Evolutionary conservation across 768 basidiomycete genomes (phyloP).

Genomic region (Lactarius trivialis): DNA sequence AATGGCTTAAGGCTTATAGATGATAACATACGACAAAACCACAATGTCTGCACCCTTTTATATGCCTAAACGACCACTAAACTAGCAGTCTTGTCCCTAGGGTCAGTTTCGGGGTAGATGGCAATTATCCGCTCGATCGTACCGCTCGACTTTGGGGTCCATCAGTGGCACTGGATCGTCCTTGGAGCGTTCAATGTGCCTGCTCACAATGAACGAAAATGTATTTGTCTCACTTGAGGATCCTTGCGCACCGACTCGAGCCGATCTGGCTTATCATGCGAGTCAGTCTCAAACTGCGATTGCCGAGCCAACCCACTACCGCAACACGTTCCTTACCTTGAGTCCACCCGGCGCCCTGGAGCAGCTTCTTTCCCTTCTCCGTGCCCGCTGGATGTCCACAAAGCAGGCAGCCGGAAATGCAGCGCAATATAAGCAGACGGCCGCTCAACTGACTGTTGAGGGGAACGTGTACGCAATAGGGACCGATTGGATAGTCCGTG

Average conservation of each 20-base stretch:
- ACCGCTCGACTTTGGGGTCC: slow-evolving; percentile 63
- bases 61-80: slow-evolving; percentile 14
- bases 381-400: slow-evolving; percentile 71
- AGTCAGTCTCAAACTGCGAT: slow-evolving; percentile 21
- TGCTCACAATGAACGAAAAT: slow-evolving; percentile 73
- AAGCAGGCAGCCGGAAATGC: slow-evolving; percentile 26
- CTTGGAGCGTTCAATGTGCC: slow-evolving; percentile 64
- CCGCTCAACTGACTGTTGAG: slow-evolving; percentile 64
- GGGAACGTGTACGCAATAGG: slow-evolving; percentile 72
- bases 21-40: slow-evolving; percentile 64
- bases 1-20: slow-evolving; percentile 60
- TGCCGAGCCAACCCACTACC: slow-evolving; percentile 48
- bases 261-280: slow-evolving; percentile 48
- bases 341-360: slow-evolving; percentile 70
- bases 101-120: slow-evolving; percentile 57
- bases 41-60: slow-evolving; percentile 43
- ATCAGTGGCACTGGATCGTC: slow-evolving; percentile 44
- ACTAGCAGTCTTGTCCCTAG: slow-evolving; percentile 33
- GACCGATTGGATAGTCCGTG: slow-evolving; percentile 74
- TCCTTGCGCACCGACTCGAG: slow-evolving; percentile 59
- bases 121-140: slow-evolving; percentile 65
- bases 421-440: slow-evolving; percentile 46
- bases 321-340: slow-evolving; percentile 71
- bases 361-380: slow-evolving; percentile 64
- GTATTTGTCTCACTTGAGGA: slow-evolving; percentile 78